Conservation (phyloP, 1,284 basidiomycete genomes). For the Ganoderma meredithae region DNA sequence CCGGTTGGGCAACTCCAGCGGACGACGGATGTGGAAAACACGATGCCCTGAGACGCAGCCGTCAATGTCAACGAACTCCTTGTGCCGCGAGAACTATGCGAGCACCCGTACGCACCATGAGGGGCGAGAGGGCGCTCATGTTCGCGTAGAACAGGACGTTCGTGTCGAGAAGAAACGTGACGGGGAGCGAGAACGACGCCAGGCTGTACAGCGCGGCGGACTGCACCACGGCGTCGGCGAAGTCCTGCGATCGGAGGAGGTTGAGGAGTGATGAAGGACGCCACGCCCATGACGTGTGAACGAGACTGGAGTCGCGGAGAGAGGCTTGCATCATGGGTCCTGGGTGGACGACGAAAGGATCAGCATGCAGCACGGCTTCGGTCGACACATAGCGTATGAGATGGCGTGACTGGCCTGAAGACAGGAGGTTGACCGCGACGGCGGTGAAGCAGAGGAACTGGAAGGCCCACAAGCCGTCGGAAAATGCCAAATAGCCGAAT, state of each 20-base stretch:
- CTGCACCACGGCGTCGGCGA: not conserved
- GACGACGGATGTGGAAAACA: not conserved
- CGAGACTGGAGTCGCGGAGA: not conserved
- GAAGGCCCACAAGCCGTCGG: not conserved
- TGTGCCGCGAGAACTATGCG: too few species aligned
- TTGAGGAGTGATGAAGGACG: not conserved
- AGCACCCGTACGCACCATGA: not conserved
- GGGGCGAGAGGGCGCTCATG: slow-evolving; percentile 1
- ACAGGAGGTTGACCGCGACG: not conserved
- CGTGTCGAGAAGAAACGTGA: not conserved
- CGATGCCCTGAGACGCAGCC: not conserved
- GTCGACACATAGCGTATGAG: not conserved
- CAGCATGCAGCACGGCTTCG: too few species aligned
- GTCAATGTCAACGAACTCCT: not conserved
- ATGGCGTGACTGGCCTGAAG: not conserved
- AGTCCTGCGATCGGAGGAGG: not conserved
- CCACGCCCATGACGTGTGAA: not conserved
- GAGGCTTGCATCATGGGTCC: not conserved
- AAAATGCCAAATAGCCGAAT: not conserved
- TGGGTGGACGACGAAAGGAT: not conserved
- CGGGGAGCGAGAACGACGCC: slow-evolving; percentile 5
- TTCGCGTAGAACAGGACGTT: not conserved
- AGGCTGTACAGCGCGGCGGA: not conserved
- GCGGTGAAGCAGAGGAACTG: slow-evolving; percentile 2
- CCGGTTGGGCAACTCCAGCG: not conserved